Conservation (phyloP, 2,329 filamentous ascomycete species). For the Monosporascus sp. region DNA sequence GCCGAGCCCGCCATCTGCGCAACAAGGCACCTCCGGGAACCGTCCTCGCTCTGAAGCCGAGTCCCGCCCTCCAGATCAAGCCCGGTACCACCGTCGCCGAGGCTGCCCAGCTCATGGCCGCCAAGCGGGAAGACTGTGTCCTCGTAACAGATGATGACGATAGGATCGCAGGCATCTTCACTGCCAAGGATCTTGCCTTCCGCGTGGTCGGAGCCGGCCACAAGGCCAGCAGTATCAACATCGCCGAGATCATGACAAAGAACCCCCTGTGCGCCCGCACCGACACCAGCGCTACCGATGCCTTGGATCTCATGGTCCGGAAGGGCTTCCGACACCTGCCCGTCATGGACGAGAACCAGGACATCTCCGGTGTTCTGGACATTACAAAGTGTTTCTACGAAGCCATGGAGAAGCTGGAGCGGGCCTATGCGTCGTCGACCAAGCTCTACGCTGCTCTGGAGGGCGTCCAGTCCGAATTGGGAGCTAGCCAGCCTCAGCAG, state of each 20-base stretch:
- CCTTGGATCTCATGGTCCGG: constrained; percentile 93
- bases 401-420: constrained; percentile 98
- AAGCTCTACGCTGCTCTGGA: constrained; percentile 97
- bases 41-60: constrained; percentile 91
- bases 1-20: constrained; percentile 75
- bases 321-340: constrained; percentile 97
- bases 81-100: constrained; percentile 89
- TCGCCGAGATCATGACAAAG: constrained; percentile 99
- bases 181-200: constrained; percentile 96
- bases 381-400: constrained; percentile 99
- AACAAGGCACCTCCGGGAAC: constrained; percentile 96
- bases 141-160: constrained; percentile 97
- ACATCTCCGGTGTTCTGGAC: constrained; percentile 95
- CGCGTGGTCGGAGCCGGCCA: constrained; percentile 87
- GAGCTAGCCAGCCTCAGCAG: constrained; percentile 92
- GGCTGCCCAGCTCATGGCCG: constrained; percentile 96
- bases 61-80: constrained; percentile 95
- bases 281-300: constrained; percentile 96
- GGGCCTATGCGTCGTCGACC: constrained; percentile 94
- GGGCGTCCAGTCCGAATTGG: constrained; percentile 94
- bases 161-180: constrained; percentile 97
- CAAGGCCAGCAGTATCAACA: constrained; percentile 84
- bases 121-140: constrained; percentile 96
- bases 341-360: constrained; percentile 99
- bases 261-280: constrained; percentile 96